Conservation (phyloP, 768 basidiomycete species). For the Sporobolomyces roseus region DNA sequence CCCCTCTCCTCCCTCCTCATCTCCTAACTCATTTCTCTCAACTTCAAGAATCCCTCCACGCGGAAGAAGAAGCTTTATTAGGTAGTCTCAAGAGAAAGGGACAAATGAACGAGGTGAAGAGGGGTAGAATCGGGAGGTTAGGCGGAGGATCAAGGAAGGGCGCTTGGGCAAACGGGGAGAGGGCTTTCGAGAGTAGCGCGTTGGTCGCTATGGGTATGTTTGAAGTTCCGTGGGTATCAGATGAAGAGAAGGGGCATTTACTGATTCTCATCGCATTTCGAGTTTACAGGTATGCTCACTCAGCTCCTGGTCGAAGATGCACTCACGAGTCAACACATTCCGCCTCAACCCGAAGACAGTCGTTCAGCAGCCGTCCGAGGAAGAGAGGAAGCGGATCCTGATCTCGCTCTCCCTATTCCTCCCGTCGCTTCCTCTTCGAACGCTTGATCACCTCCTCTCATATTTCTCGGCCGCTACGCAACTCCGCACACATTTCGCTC, state of each 20-base stretch:
- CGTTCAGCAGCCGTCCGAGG: no score
- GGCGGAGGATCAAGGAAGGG: not conserved
- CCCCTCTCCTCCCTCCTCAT: not conserved
- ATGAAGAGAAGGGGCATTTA: no score
- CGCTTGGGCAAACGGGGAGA: conserved; percentile 21
- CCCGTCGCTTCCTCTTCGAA: not conserved
- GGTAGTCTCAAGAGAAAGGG: not conserved
- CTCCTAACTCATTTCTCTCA: conserved; percentile 8
- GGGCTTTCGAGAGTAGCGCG: conserved; percentile 22
- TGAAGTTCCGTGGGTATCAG: no score
- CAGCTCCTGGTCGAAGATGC: conserved; percentile 26
- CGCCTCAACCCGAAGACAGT: not conserved
- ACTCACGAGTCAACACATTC: no score
- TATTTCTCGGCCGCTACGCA: no score
- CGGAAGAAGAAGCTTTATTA: not conserved
- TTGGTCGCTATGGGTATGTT: conserved; percentile 31
- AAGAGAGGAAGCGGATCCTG: not conserved
- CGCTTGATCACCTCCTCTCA: no score
- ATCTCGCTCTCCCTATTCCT: not conserved
- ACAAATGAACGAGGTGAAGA: not conserved
- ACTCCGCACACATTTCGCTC: no score
- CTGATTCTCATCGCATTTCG: no score
- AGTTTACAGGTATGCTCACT: conserved; percentile 23
- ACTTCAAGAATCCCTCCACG: not conserved
- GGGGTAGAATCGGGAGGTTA: not conserved